A percentile compares a stretch with the other conserved stretches of the same genome.
phyloP scores from a whole-genome alignment of 1,139 yeast genomes.

The Candida albicans region DNA sequence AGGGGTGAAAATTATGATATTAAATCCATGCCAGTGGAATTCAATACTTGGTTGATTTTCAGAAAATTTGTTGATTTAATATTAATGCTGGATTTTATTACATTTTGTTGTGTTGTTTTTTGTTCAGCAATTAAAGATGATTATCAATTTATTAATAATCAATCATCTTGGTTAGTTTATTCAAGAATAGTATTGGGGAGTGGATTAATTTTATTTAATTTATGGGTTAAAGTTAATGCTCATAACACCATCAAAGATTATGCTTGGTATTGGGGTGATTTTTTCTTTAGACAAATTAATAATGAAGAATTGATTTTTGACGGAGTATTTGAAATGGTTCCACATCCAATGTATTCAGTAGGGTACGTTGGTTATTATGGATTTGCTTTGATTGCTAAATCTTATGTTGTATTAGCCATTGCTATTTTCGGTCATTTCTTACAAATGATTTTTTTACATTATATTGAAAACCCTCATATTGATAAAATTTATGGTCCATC shows the following conservation, averaged over 20 bases:
- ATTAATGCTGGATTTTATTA: conserved; percentile 82
- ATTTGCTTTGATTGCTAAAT: conserved; percentile 73
- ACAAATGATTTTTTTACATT: conserved; percentile 75
- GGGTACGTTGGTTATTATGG: conserved; percentile 91
- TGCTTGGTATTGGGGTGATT: conserved; percentile 97
- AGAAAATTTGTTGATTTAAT: conserved; percentile 80
- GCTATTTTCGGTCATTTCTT: conserved; percentile 77
- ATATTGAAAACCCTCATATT: conserved; percentile 85
- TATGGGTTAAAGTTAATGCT: conserved; percentile 88
- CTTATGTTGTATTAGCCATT: conserved; percentile 68
- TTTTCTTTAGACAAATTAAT: conserved; percentile 76
- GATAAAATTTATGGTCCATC: conserved; percentile 71
- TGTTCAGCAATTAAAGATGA: conserved; percentile 50
- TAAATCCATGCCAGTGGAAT: conserved; percentile 63
- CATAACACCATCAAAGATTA: conserved; percentile 87
- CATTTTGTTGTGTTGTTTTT: conserved; percentile 69
- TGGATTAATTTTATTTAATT: conserved; percentile 62
- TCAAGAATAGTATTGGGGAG: conserved; percentile 45
- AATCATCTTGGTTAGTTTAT: conserved; percentile 36
- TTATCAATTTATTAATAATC: conserved; percentile 40
- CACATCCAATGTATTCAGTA: conserved; percentile 92
- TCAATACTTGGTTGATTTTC: conserved; percentile 81
- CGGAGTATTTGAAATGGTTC: conserved; percentile 89
- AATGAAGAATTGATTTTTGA: conserved; percentile 80
- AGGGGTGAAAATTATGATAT: conserved; percentile 57